Conservation (phyloP, 176 grass and related monocot genomes). For the Cenchrus purpureus region DNA sequence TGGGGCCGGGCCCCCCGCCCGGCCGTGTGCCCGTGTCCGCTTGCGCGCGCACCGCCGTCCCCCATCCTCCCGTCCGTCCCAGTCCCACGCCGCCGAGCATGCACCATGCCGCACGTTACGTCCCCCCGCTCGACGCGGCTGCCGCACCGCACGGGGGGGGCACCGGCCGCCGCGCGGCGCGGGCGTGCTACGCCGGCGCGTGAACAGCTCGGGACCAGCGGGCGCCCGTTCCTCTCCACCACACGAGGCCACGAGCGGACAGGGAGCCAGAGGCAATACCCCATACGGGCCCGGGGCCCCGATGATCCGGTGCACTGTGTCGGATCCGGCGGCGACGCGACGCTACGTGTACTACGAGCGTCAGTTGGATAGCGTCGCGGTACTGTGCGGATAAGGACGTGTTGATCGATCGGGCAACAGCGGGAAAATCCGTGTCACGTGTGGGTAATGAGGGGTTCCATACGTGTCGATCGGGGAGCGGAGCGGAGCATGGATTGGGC, state of each 20-base stretch:
- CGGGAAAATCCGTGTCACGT: conserved; percentile 18
- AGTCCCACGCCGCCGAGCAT: neutral
- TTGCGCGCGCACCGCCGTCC: neutral
- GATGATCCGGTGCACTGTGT: conserved; percentile 10
- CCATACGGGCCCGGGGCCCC: neutral
- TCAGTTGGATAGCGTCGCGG: neutral
- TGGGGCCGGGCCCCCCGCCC: neutral
- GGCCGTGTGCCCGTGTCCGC: neutral
- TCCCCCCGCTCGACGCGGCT: no score
- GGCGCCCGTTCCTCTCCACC: no score
- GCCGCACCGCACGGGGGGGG: no score
- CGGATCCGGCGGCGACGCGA: neutral
- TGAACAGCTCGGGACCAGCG: neutral
- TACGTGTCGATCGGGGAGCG: conserved; percentile 36
- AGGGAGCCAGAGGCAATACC: no score
- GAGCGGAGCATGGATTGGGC: neutral
- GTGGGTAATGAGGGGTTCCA: neutral
- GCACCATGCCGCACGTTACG: no score
- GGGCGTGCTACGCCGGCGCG: no score
- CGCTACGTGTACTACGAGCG: neutral
- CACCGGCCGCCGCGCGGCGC: no score
- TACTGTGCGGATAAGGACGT: conserved; percentile 41
- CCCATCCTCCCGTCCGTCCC: neutral
- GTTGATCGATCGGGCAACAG: neutral
- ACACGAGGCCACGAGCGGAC: no score